Evolutionary conservation across 306 rosid genomes (phyloP), one percentile per base, ranked within the genome.

Genomic region (Castanopsis chinensis): DNA sequence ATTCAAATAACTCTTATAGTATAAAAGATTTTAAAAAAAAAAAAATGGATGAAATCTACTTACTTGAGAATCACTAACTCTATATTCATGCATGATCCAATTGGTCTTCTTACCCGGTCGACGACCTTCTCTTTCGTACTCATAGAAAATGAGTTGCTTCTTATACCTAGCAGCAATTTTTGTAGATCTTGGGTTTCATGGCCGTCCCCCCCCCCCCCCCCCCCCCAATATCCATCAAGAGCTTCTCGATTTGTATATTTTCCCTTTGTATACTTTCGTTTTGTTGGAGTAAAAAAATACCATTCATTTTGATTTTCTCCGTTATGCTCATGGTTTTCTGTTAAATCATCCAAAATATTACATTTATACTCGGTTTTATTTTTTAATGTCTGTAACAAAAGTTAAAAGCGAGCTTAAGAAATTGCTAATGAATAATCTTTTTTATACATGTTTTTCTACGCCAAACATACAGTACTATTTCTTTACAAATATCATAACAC

Each of bases 11-110:
- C 1, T 49, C 15, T 49, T 3, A 49, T 49, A 49, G 12, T 49
- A 19, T 55, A 19, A 18, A 54, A 54, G 17, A 51, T 25, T 25
- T n/a, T n/a, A n/a, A 25, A 1, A 37, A 8, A 7, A 37, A 1
- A 6, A 3, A 37, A n/a, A n/a, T n/a, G 45, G 45, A 53, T 18
- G 5, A 19, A 28, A 25, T 30, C 10, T 61, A 61, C 58, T 6
- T 65, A 23, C 30, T 20, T 32, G 61, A 4, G 61, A 71, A 30
- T 69, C 18, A 7, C 19, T 35, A 2, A 81, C 41, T 41, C 71
- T 69, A 37, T 55, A 81, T 33, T 75, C 84, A 69, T 75, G 84
- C 84, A 75, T 75, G 51, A 81, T 69, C 84, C 84, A 81, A 11
- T 75, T 57, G 9, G 84, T 75, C 64, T 75, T 81, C 13, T 27